Evolutionary conservation across 345 rosid genomes (phyloP).

Genomic region (Corchorus capsularis): DNA sequence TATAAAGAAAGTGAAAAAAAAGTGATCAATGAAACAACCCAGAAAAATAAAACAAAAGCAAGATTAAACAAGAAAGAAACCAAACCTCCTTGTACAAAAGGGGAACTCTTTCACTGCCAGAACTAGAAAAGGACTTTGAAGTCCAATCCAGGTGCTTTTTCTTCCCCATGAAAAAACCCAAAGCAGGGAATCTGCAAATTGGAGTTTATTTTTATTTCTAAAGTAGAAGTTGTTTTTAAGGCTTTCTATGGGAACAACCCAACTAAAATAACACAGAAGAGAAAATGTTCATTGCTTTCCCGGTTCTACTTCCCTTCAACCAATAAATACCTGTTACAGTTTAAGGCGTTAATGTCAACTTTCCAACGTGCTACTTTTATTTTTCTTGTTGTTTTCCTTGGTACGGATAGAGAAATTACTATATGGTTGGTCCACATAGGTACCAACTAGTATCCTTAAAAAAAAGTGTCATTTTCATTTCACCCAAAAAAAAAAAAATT

Average conservation of each 20-base stretch:
- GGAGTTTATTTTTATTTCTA: neutral
- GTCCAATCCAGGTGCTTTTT: conserved; percentile 55
- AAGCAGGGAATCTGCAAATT: neutral
- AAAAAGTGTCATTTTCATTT: no score
- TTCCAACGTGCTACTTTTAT: neutral
- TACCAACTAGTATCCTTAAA: no score
- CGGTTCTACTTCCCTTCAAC: neutral
- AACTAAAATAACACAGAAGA: neutral
- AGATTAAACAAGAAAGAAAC: neutral
- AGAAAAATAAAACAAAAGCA: neutral
- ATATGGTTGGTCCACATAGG: no score
- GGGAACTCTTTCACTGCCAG: conserved; percentile 57
- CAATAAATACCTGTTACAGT: neutral
- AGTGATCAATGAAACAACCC: neutral
- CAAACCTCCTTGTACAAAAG: conserved; percentile 59
- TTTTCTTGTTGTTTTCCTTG: no score
- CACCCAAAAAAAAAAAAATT: no score
- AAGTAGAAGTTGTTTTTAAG: neutral
- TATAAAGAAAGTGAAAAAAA: no score
- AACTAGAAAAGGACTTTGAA: conserved; percentile 44
- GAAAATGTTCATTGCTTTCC: neutral
- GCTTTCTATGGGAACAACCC: neutral
- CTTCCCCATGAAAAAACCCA: conserved; percentile 52
- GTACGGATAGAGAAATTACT: no score
- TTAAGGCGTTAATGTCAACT: neutral